phyloP scores from a whole-genome alignment of 2,329 filamentous ascomycete species.

The Lachnellula occidentalis region DNA sequence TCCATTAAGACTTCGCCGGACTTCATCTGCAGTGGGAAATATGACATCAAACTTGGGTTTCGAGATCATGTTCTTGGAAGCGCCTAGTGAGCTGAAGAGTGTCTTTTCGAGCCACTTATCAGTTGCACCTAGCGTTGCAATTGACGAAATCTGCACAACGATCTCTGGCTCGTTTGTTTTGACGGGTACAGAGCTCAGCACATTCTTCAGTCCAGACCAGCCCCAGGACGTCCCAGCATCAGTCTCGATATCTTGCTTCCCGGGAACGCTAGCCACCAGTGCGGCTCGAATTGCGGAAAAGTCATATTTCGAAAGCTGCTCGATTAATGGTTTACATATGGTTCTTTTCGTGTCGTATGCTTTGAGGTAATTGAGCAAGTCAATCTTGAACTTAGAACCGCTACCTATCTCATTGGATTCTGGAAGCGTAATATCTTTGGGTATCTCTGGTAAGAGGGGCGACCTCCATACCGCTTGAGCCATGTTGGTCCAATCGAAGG shows the following conservation, averaged over 20 bases:
- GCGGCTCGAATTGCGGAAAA: constrained; percentile 65
- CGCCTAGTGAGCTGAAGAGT: constrained; percentile 48
- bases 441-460: constrained; percentile 53
- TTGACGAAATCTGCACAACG: constrained; percentile 68
- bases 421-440: not conserved
- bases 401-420: constrained; percentile 41
- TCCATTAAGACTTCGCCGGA: constrained; percentile 70
- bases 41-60: constrained; percentile 62
- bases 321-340: constrained; percentile 49
- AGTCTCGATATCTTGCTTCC: constrained; percentile 48
- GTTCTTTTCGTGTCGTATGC: constrained; percentile 58
- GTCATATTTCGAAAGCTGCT: constrained; percentile 57
- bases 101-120: constrained; percentile 67
- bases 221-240: constrained; percentile 62
- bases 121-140: constrained; percentile 68
- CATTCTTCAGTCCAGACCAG: constrained; percentile 62
- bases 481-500: constrained; percentile 82
- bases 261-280: constrained; percentile 74
- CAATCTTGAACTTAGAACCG: constrained; percentile 67
- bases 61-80: constrained; percentile 23
- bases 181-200: constrained; percentile 50
- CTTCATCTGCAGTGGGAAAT: constrained; percentile 76
- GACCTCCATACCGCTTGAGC: constrained; percentile 79
- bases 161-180: constrained; percentile 40
- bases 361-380: constrained; percentile 66